Base-by-base conservation (phyloP, 805 yeast genomes). In the Yamadazyma sp. region DNA sequence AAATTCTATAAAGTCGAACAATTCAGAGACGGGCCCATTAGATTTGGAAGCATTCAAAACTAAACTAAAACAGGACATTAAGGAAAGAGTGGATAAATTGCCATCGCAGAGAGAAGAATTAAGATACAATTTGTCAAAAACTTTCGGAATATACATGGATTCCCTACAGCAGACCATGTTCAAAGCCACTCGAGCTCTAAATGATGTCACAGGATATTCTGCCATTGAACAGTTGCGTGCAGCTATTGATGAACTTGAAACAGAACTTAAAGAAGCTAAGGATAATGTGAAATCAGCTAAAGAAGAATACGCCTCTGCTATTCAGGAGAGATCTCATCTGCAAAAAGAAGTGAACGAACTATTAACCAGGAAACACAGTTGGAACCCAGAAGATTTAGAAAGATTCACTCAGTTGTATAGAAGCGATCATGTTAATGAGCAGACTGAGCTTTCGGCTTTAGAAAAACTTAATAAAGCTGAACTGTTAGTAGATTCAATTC, bases 181-280 rank as follows among this genome's bases (percentile, higher is more conserved):
- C 37, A 71, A 78, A 0, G 82, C 85, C 0, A 74, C 86, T 0
- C 71, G 77, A 42, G 76, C 90, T 2, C 69, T 91, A 22, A 93
- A 93, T 53, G 96, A 89, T 49, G 81, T 89, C 8, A 91, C 99
- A 0, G 99, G 99, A 0, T 93, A 93, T 58, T 74, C 88, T 0
- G 70, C 81, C 13, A 86, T 93, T 40, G 95, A 86, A 53, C 67
- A 71, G 41, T 61, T 91, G 49, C 82, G 88, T 58, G 57, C 67
- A 19, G 62, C 75, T 1, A 87, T 93, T 20, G 78, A 73, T 6
- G 47, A 50, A 3, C 57, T 66, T 29, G 97, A 91, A 49, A 43
- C 45, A 10, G 67, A 71, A 21, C 57, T 87, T 26, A 64, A 65
- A 34, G 57, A 54, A 1, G 62, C 78, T 3, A 76, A 86, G 40